Base-by-base conservation (phyloP, 495 filamentous ascomycete species). In the Aspergillus asperescens region DNA sequence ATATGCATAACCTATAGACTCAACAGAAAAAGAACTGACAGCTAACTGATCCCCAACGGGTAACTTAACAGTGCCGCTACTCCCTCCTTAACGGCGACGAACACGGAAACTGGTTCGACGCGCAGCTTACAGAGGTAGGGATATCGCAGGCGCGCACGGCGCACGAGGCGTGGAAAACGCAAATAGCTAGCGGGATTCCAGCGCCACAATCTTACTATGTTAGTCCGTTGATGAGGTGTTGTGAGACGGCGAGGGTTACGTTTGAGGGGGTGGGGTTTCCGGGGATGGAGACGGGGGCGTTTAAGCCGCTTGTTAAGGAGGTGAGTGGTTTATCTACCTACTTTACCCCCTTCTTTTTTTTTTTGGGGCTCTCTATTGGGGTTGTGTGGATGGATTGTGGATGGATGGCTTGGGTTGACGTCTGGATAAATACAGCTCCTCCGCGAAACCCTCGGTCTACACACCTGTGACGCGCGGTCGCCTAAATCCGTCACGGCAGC, bases 401-500 rank as follows among this genome's bases (percentile, higher is more conserved):
- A n/a, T n/a, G n/a, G n/a, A n/a, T n/a, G n/a, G n/a, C n/a, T n/a
- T n/a, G n/a, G n/a, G n/a, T n/a, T n/a, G n/a, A n/a, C 6, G 9
- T 18, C 10, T 18, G 10, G 15, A 38, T 15, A 24, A 16, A 25
- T 13, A 37, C 25, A 73, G 69, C 66, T 81, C 16, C 66, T 93
- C 37, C 80, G 90, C 25, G 90, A 95, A 65, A 79, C 81, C 1
- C 77, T 91, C 50, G 81, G 84, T 16, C 72, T 82, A 25, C 89
- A 94, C 63, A 93, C 89, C 7, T 95, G 90, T 69, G 90, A 95
- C 66, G 78, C 79, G 4, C 78, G 90, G 0, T 79, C 80, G 31
- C 71, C 61, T 20, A 80, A 79, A 55, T 70, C 79, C 5, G 75
- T 64, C 47, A 90, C 94, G 45, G 58, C 59, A 1, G 50, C 62